Conservation (phyloP, 228 moss, liverwort and hornwort genomes). For the Sphagnum magellanicum region DNA sequence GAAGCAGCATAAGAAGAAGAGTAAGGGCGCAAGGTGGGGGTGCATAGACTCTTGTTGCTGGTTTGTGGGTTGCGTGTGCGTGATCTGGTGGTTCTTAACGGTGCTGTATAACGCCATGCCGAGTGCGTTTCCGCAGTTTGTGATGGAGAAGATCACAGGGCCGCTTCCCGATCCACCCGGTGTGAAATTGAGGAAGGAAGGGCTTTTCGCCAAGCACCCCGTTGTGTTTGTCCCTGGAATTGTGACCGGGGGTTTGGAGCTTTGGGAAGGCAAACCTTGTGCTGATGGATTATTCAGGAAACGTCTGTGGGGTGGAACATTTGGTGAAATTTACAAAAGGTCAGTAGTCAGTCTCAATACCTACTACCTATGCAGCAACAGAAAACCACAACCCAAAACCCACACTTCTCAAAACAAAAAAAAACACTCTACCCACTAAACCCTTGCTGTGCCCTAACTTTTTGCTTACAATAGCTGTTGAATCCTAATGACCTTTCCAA, state of each 20-base stretch:
- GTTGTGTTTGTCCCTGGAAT: conserved; percentile 64
- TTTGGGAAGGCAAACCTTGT: conserved; percentile 54
- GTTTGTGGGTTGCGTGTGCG: conserved; percentile 49
- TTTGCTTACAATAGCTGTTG: too few relatives aligned
- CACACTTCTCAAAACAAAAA: too few relatives aligned
- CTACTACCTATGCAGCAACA: too few relatives aligned
- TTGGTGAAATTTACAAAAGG: conserved; percentile 65
- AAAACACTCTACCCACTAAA: too few relatives aligned
- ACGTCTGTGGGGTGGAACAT: conserved; percentile 60
- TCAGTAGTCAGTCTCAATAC: neutral
- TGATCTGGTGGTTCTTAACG: conserved; percentile 44
- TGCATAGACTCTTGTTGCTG: conserved; percentile 58
- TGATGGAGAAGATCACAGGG: conserved; percentile 46
- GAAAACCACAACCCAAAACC: too few relatives aligned
- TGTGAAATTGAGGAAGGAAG: conserved; percentile 45
- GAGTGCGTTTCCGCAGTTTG: conserved; percentile 34
- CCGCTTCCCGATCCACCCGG: conserved; percentile 55
- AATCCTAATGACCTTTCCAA: too few relatives aligned
- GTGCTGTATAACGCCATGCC: conserved; percentile 57
- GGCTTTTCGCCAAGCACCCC: conserved; percentile 38
- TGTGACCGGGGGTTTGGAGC: conserved; percentile 61
- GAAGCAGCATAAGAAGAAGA: conserved; percentile 1
- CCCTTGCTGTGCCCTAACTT: too few relatives aligned
- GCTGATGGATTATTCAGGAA: conserved; percentile 51
- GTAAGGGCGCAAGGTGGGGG: conserved; percentile 24